These are phyloP conservation scores for Teunomyces funiuensis DNA, from an alignment of 805 yeast species.

Conservation along the genomic window DNA sequence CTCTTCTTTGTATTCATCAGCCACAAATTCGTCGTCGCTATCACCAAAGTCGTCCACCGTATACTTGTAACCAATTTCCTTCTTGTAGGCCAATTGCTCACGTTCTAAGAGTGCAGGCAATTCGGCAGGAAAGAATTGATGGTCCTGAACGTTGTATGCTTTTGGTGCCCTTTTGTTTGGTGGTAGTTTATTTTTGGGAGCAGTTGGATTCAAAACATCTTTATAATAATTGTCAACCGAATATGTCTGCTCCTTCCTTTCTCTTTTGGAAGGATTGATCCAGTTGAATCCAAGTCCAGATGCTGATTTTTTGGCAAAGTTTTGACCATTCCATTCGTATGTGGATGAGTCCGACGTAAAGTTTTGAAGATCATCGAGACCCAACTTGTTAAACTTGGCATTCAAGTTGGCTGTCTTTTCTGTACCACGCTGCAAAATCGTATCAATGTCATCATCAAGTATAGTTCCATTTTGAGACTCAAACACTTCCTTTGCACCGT, in stretches of 20 bases:
- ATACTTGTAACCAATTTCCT: slow-evolving; percentile 57
- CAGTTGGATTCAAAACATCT: slow-evolving; percentile 53
- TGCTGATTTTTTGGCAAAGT: slow-evolving; percentile 59
- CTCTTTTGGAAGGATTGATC: slow-evolving; percentile 76
- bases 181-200: slow-evolving; percentile 16
- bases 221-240: slow-evolving; percentile 75
- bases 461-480: slow-evolving; percentile 42
- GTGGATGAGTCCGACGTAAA: slow-evolving; percentile 87
- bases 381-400: slow-evolving; percentile 79
- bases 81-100: slow-evolving; percentile 65
- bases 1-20: slow-evolving; percentile 45
- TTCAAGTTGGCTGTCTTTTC: slow-evolving; percentile 77
- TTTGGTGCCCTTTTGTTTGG: slow-evolving; percentile 55
- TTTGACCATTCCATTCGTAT: slow-evolving; percentile 95
- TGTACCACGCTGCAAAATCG: slow-evolving; percentile 75
- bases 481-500: slow-evolving; percentile 89
- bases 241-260: slow-evolving; percentile 75
- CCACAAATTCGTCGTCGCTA: slow-evolving; percentile 49
- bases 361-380: slow-evolving; percentile 90
- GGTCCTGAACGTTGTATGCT: slow-evolving; percentile 62
- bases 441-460: slow-evolving; percentile 75
- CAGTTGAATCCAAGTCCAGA: slow-evolving; percentile 49
- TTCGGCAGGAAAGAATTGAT: slow-evolving; percentile 66
- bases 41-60: slow-evolving; percentile 62
- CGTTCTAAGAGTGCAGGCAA: slow-evolving; percentile 54